Evolutionary conservation across 768 basidiomycete species (phyloP).

Genomic region (Mycena alexandri): DNA sequence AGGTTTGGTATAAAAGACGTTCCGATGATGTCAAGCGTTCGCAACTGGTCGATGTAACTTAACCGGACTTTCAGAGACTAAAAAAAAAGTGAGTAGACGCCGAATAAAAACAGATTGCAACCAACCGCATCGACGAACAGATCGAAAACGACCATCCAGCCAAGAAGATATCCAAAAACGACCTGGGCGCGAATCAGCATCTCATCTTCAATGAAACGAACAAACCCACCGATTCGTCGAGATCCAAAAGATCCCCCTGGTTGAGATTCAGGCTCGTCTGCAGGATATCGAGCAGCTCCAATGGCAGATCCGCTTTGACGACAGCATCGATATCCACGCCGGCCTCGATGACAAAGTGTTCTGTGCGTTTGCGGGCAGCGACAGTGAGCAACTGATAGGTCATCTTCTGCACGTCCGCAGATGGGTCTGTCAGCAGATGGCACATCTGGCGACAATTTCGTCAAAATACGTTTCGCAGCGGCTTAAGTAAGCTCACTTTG

Average conservation of each 20-base stretch:
- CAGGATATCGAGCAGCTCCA: conserved; percentile 75
- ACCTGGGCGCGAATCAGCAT: conserved; percentile 46
- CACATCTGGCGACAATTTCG: conserved; percentile 68
- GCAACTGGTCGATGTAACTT: conserved; percentile 88
- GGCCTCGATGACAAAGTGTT: conserved; percentile 88
- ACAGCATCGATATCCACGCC: conserved; percentile 78
- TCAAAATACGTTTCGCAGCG: conserved; percentile 4
- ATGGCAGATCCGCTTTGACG: conserved; percentile 69
- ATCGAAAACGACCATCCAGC: conserved; percentile 92
- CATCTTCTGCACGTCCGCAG: conserved; percentile 76
- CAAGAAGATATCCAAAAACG: conserved; percentile 78
- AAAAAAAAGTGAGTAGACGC: not conserved
- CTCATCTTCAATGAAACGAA: too few relatives aligned
- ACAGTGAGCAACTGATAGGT: conserved; percentile 79
- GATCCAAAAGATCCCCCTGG: conserved; percentile 51
- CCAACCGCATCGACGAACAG: conserved; percentile 86
- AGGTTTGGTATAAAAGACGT: conserved; percentile 78
- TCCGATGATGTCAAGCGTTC: conserved; percentile 74
- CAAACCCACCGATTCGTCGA: conserved; percentile 53
- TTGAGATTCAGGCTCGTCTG: conserved; percentile 58
- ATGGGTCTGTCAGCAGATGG: conserved; percentile 78
- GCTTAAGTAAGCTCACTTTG: conserved; percentile 56
- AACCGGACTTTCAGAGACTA: conserved; percentile 91
- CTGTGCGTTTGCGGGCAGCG: conserved; percentile 81
- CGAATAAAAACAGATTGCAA: conserved; percentile 28